Percentiles rank a stretch among this genome's conserved stretches.
Evolutionary conservation across 208 protist genomes (phyloP).

Genomic region (Acanthamoeba triangularis): DNA sequence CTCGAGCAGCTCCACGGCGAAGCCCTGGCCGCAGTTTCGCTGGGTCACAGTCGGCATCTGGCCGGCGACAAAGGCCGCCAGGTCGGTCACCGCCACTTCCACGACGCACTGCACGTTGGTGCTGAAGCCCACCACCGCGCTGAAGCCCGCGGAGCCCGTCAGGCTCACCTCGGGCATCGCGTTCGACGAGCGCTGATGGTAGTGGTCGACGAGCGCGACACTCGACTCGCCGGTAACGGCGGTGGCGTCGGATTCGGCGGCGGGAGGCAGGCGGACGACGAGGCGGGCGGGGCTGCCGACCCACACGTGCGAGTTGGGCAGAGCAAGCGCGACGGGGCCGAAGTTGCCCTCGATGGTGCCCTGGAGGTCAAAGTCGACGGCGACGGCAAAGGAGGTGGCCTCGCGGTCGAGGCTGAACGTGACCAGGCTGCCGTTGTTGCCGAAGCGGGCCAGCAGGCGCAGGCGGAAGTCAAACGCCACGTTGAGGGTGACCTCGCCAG

Average conservation of each 20-base stretch:
- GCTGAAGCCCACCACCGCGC: conserved; percentile 27
- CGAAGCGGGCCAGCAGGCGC: background rate
- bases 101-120: conserved; percentile 19
- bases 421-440: background rate
- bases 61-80: background rate
- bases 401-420: conserved; percentile 18
- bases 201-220: background rate
- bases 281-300: conserved; percentile 16
- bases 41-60: background rate
- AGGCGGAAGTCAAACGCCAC: background rate
- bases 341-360: background rate
- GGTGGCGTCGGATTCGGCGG: background rate
- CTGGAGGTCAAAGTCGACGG: background rate
- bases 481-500: conserved; percentile 18
- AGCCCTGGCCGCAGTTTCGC: conserved; percentile 26
- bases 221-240: background rate
- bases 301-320: conserved; percentile 26
- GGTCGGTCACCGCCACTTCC: background rate
- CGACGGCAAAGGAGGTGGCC: background rate
- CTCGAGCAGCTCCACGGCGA: conserved; percentile 11
- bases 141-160: conserved; percentile 18
- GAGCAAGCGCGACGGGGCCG: conserved; percentile 13
- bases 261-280: background rate
- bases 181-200: background rate
- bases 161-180: background rate